phyloP scores from a whole-genome alignment of 345 rosid species.

The Erodium maritimum region DNA sequence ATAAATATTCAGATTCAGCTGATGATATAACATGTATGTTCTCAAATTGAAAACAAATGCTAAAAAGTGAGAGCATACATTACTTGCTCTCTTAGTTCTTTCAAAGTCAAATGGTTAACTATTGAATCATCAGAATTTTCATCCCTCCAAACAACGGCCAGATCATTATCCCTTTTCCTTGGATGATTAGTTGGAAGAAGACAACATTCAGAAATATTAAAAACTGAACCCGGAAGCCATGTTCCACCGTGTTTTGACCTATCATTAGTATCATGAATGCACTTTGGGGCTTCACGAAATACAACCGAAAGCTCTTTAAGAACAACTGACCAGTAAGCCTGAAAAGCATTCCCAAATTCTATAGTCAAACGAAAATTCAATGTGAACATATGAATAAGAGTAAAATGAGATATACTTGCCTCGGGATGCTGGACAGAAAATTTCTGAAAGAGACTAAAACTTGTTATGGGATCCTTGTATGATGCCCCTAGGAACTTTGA shows the following conservation, averaged over 20 bases:
- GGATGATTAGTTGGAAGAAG: slow-evolving; percentile 43
- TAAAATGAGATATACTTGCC: slow-evolving; percentile 19
- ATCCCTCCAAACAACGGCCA: slow-evolving; percentile 73
- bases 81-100: slow-evolving; percentile 63
- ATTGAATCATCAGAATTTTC: slow-evolving; percentile 47
- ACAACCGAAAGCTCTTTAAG: slow-evolving; percentile 55
- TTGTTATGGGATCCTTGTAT: slow-evolving; percentile 65
- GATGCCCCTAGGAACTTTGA: slow-evolving; percentile 49
- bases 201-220: slow-evolving; percentile 79
- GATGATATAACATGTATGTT: neutral
- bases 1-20: neutral
- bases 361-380: slow-evolving; percentile 8
- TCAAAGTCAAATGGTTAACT: slow-evolving; percentile 42
- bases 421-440: slow-evolving; percentile 58
- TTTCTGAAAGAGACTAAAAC: slow-evolving; percentile 47
- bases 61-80: slow-evolving; percentile 36
- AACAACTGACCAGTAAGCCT: slow-evolving; percentile 65
- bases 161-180: slow-evolving; percentile 38
- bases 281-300: slow-evolving; percentile 44
- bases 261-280: slow-evolving; percentile 51
- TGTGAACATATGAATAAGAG: neutral
- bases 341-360: slow-evolving; percentile 7
- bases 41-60: neutral
- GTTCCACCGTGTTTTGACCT: slow-evolving; percentile 42
- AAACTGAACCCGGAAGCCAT: slow-evolving; percentile 69